Evolutionary conservation across 257 asterid genomes (phyloP), one percentile per base, ranked within the genome.

Genomic region (Solanum pennellii): DNA sequence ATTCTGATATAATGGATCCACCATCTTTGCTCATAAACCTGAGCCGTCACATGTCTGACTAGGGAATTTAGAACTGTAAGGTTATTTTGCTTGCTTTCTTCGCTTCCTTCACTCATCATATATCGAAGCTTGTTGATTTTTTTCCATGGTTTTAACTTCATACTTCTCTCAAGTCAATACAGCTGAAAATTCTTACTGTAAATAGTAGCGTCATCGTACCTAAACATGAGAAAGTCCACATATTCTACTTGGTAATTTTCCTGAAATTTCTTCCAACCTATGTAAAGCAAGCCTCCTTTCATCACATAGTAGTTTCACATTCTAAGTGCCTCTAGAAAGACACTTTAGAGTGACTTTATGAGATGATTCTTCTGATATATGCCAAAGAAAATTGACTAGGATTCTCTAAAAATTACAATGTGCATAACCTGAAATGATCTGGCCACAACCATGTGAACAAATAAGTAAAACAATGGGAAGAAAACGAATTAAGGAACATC

Each of bases 1-100:
- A 97, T 88, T 97, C 99, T 83, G 95, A 88, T 89, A 94, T 95
- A 90, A 95, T 91, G 59, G 59, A 49, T 49, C 59, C 21, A 49
- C 59, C 59, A 49, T 5, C 59, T 49, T 49, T 49, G 21, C 59
- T 49, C 59, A 49, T 52, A 52, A 52, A 71, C 86, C 8, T 52
- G 62, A 16, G 62, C 62, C 9, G 7, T 15, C 62, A 52, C 10
- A 20, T 15, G 60, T 6, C 62, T 20, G 23, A 6, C 4, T 16
- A 6, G 62, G 62, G 23, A 52, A 52, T 52, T 52, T 52, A 6
- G 62, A 52, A 52, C 62, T 16, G 62, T 52, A 52, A 52, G 62
- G 62, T 0, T 52, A 52, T 52, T 52, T 52, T 52, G 9, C 23
- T 52, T 21, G 62, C 62, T 9, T 52, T 52, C 21, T 52, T 52